phyloP scores from a whole-genome alignment of 331 rosid genomes.

The Pyracantha coccinea region DNA sequence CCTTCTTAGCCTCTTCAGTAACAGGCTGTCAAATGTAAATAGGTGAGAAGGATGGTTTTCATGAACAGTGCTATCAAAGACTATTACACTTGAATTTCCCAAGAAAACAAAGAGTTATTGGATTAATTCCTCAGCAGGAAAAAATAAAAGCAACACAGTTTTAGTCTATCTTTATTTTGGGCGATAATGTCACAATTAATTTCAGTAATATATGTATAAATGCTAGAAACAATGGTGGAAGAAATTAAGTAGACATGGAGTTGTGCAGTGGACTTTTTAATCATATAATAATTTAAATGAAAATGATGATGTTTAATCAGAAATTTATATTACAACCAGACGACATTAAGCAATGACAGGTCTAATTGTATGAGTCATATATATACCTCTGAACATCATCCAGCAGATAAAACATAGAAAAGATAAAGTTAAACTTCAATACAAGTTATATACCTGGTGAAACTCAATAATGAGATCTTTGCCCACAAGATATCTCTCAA shows the following conservation, averaged over 20 bases:
- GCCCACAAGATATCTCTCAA: constrained; percentile 88
- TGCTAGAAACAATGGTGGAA: not conserved
- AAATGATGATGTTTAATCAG: not conserved
- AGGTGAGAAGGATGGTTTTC: constrained; percentile 8
- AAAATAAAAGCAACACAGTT: no score
- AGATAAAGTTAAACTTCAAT: not conserved
- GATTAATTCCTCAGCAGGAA: not conserved
- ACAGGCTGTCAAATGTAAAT: constrained; percentile 55
- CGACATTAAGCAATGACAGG: not conserved
- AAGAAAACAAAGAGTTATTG: not conserved
- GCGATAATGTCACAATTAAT: not conserved
- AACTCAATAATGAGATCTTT: constrained; percentile 70
- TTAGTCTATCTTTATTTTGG: not conserved
- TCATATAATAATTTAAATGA: not conserved
- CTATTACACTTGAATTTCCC: not conserved
- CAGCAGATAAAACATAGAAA: not conserved
- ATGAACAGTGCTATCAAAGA: not conserved
- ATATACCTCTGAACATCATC: not conserved
- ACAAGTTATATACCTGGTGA: constrained; percentile 67
- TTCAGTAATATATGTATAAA: not conserved
- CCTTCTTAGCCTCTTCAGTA: constrained; percentile 84
- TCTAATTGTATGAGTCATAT: not conserved
- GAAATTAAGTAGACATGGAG: not conserved
- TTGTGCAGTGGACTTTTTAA: not conserved
- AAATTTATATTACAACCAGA: not conserved